phyloP scores from a whole-genome alignment of 176 grass and related monocot genomes.

The Juncus effusus region DNA sequence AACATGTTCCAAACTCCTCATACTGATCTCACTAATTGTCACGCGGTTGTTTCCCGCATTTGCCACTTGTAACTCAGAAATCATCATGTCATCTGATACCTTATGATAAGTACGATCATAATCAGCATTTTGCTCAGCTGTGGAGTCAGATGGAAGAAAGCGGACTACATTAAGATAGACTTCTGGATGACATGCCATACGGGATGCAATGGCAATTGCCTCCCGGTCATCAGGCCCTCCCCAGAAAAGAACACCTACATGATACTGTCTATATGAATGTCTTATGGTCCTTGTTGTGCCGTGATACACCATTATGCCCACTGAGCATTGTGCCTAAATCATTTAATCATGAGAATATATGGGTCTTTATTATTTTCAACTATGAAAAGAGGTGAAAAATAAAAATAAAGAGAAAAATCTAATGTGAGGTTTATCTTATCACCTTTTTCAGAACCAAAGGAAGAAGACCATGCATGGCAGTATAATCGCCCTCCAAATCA shows the following conservation, averaged over 20 bases:
- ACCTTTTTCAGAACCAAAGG: constrained; percentile 12
- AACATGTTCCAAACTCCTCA: not conserved
- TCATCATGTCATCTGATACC: constrained; percentile 16
- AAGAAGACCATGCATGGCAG: constrained; percentile 1
- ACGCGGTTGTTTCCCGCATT: constrained; percentile 22
- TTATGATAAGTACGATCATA: not conserved
- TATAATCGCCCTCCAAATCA: not conserved
- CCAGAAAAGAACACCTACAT: constrained; percentile 30
- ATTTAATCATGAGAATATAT: not conserved
- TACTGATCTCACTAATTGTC: constrained; percentile 10
- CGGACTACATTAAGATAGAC: constrained; percentile 16
- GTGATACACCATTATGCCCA: constrained; percentile 36
- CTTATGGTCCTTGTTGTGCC: not conserved
- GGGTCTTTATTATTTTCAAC: too few species aligned
- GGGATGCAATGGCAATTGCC: constrained; percentile 20
- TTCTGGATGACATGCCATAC: constrained; percentile 11
- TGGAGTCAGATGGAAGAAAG: not conserved
- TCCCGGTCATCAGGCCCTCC: constrained; percentile 46
- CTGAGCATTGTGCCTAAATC: constrained; percentile 16
- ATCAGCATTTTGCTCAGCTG: not conserved
- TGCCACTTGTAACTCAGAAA: constrained; percentile 17
- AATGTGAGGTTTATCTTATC: not conserved
- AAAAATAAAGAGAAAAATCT: not conserved
- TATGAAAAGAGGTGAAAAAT: not conserved
- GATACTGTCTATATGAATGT: not conserved